Base-by-base conservation (phyloP, 2,329 filamentous ascomycete genomes). In the Cladosporium sp. region DNA sequence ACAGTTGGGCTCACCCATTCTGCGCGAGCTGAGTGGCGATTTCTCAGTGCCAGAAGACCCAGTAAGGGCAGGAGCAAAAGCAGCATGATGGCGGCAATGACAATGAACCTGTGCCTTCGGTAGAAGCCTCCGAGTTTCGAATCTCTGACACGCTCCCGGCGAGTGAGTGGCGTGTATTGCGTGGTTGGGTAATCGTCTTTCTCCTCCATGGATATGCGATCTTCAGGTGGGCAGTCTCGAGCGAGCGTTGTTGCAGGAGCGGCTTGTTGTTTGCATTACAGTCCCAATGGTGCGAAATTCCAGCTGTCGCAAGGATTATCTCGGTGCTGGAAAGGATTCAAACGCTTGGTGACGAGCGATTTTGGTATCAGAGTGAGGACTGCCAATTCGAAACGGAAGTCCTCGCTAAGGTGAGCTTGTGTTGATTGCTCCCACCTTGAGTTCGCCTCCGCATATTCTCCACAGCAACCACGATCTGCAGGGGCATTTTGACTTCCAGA, bases 51-150 rank as follows among this genome's bases (percentile, higher is more conserved):
- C 11, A 76, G 63, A 23, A 76, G 68, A 3, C 71, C 74, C 16
- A 76, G 68, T 3, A 76, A 67, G 13, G 73, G 72, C 18, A 76
- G 59, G 6, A 76, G 66, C 11, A 72, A 39, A 16, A 74, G 51
- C 65, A 72, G 67, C 58, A 71, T 67, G 46, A 64, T 67, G 36
- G 68, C 48, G 18, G 68, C 62, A 30, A 70, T 68, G 46, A 69
- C 66, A 14, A 74, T 65, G 49, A 64, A 53, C 64, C 71, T 73
- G 63, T 75, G 72, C 18, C 63, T 57, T 6, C 58, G 66, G 63
- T 67, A 72, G 58, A 70, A 74, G 28, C 56, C 49, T 6, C 54
- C 56, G 23, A 70, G 43, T 63, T 60, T 68, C 3, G 67, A 66
- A 5, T 63, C 65, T 36, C 39, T 43, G 39, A 65, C 23, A 1